These are phyloP conservation scores for Monosporozyma yasuniensis DNA, from an alignment of 805 yeast genomes.

Conservation along the genomic window DNA sequence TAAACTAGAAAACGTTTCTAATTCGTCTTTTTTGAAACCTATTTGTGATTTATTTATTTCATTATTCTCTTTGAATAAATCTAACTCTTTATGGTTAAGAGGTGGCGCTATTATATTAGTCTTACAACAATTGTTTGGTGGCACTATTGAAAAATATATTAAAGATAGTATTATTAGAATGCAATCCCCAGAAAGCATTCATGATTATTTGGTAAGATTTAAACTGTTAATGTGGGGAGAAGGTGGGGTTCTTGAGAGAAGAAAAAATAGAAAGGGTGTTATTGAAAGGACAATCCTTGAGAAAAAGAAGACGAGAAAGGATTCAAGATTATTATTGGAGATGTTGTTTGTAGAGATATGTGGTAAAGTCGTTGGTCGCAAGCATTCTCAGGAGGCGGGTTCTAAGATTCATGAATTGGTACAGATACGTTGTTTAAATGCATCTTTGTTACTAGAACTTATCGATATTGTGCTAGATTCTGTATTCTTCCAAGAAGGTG, in stretches of 20 bases:
- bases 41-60: slow-evolving; percentile 68
- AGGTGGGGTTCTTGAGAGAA: slow-evolving; percentile 42
- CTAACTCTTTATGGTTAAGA: slow-evolving; percentile 63
- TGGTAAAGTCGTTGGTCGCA: slow-evolving; percentile 63
- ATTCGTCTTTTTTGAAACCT: slow-evolving; percentile 61
- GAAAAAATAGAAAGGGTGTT: slow-evolving; percentile 21
- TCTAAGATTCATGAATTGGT: slow-evolving; percentile 50
- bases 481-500: slow-evolving; percentile 1
- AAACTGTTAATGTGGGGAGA: slow-evolving; percentile 41
- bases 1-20: neutral
- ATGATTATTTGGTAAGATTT: slow-evolving; percentile 31
- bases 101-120: slow-evolving; percentile 78
- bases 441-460: slow-evolving; percentile 50
- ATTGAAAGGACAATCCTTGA: slow-evolving; percentile 40
- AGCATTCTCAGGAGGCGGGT: slow-evolving; percentile 57
- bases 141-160: slow-evolving; percentile 69
- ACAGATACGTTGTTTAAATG: slow-evolving; percentile 65
- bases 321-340: slow-evolving; percentile 49
- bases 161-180: slow-evolving; percentile 30
- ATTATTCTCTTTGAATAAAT: slow-evolving; percentile 54
- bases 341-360: slow-evolving; percentile 54
- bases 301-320: slow-evolving; percentile 43
- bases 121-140: slow-evolving; percentile 78
- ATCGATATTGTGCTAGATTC: slow-evolving; percentile 49
- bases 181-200: slow-evolving; percentile 34